A percentile compares a stretch with the other conserved stretches of the same genome.
Conservation (phyloP, 1,139 yeast species). For the Geotrichum phurueaensis region DNA sequence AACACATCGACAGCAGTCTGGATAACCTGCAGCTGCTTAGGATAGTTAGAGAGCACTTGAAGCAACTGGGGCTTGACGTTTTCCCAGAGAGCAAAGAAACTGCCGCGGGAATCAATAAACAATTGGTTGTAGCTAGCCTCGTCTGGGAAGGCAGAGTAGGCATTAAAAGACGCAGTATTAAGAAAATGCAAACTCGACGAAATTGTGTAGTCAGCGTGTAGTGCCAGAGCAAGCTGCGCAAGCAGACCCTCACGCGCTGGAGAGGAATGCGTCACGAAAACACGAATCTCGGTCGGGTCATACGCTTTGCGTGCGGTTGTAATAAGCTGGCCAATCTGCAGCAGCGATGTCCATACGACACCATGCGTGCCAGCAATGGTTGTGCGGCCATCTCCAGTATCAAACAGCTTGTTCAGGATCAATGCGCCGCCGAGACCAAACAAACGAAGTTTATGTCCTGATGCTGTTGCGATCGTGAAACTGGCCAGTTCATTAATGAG, state of each 20-base stretch:
- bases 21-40: constrained; percentile 37
- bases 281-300: constrained; percentile 46
- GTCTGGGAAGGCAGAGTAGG: constrained; percentile 56
- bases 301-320: constrained; percentile 42
- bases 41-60: constrained; percentile 35
- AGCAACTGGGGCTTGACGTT: constrained; percentile 51
- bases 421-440: constrained; percentile 71
- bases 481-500: constrained; percentile 54
- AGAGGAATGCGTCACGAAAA: constrained; percentile 64
- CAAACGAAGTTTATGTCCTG: constrained; percentile 46
- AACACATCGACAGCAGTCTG: constrained; percentile 56
- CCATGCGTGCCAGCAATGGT: constrained; percentile 64
- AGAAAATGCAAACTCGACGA: constrained; percentile 69
- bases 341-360: constrained; percentile 65
- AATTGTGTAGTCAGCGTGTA: constrained; percentile 67
- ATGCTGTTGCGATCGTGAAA: constrained; percentile 36
- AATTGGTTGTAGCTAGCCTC: constrained; percentile 53
- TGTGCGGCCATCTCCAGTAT: constrained; percentile 49
- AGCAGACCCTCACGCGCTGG: constrained; percentile 60
- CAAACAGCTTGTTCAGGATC: constrained; percentile 62
- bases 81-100: constrained; percentile 60
- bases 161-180: constrained; percentile 67
- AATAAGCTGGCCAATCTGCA: constrained; percentile 62
- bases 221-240: constrained; percentile 60
- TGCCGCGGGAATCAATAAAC: constrained; percentile 51